Base-by-base conservation (phyloP, 2,329 filamentous ascomycete species). In the Orbilia quercus region DNA sequence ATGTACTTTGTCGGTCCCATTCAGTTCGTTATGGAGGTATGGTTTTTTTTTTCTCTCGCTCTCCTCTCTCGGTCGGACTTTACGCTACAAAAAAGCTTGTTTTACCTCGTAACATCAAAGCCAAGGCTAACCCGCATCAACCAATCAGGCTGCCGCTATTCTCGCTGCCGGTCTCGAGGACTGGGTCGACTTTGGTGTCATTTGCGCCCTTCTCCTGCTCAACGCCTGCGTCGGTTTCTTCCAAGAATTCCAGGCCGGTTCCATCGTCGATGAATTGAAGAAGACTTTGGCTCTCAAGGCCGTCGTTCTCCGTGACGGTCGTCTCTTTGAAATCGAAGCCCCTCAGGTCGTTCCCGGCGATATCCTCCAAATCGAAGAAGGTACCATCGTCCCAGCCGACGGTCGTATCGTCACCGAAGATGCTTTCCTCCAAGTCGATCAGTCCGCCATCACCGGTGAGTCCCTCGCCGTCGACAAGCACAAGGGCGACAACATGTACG, bases 121-220 rank as follows among this genome's bases (percentile, higher is more conserved):
- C 60, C 70, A 48, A 63, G 67, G 62, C 75, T 76, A 67, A 76
- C 55, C 51, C 70, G 62, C 40, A 20, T 75, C 54, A 55, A 73
- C 60, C 69, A 73, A 73, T 66, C 67, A 89, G 87, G 85, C 87
- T 82, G 90, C 91, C 75, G 90, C 90, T 77, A 84, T 93, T 79
- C 86, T 96, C 70, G 91, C 92, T 80, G 91, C 90, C 75, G 91
- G 90, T 87, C 87, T 96, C 44, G 82, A 90, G 82, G 90, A 95
- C 79, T 96, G 92, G 92, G 90, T 96, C 76, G 92, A 96, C 84
- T 94, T 96, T 79, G 92, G 91, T 85, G 91, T 96, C 79, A 96
- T 96, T 77, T 92, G 90, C 81, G 91, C 84, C 79, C 85, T 96
- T 55, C 86, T 96, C 7, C 81, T 96, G 76, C 89, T 96, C 76